Conservation (phyloP, 2,329 filamentous ascomycete genomes). For the Fusarium sp. region DNA sequence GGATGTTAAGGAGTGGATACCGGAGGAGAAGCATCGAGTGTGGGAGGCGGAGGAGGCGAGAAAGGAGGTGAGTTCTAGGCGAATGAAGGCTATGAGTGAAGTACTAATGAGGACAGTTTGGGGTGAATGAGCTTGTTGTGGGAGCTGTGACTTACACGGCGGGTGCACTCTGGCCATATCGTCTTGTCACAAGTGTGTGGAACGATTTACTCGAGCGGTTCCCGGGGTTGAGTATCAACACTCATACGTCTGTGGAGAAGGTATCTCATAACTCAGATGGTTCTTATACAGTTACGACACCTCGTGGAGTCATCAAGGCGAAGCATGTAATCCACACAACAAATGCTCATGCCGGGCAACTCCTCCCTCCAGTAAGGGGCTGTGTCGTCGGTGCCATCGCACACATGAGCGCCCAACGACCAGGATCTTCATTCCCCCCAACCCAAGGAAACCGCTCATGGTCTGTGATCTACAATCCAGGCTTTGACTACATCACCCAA, state of each 20-base stretch:
- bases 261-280: constrained; percentile 31
- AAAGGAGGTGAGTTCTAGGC: constrained; percentile 37
- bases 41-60: constrained; percentile 49
- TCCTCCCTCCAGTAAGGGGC: constrained; percentile 59
- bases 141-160: constrained; percentile 57
- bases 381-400: constrained; percentile 56
- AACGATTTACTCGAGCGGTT: constrained; percentile 50
- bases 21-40: constrained; percentile 49
- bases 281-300: constrained; percentile 55
- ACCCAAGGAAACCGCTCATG: constrained; percentile 55
- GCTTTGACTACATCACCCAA: constrained; percentile 64
- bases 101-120: constrained; percentile 45
- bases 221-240: constrained; percentile 49
- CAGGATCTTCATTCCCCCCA: constrained; percentile 47
- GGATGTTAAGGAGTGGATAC: constrained; percentile 49
- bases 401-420: constrained; percentile 61
- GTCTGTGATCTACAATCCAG: constrained; percentile 57
- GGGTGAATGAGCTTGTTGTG: constrained; percentile 45
- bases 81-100: not conserved
- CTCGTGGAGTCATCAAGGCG: constrained; percentile 54
- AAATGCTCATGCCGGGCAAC: constrained; percentile 61
- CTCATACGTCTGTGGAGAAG: constrained; percentile 49
- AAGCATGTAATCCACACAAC: constrained; percentile 66
- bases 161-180: constrained; percentile 61
- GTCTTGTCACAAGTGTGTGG: constrained; percentile 58